Conservation (phyloP, 495 filamentous ascomycete species). For the Tuber calosporum region DNA sequence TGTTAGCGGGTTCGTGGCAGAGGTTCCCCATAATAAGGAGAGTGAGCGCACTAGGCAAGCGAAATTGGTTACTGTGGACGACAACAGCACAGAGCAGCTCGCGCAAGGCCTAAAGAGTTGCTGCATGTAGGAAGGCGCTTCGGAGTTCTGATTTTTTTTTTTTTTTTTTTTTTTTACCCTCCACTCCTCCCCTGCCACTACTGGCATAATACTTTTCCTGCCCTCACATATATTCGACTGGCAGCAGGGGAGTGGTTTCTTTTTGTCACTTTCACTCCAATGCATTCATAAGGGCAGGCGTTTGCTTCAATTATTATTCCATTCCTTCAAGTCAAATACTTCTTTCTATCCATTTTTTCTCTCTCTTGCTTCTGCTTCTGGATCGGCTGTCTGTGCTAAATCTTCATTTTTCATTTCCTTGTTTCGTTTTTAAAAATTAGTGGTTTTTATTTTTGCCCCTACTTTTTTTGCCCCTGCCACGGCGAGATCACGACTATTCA, state of each 20-base stretch:
- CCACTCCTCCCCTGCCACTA: slow-evolving; percentile 9
- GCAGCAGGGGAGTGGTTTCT: slow-evolving; percentile 4
- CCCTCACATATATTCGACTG: background rate
- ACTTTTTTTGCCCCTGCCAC: slow-evolving; percentile 13
- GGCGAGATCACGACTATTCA: slow-evolving; percentile 11
- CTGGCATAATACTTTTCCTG: slow-evolving; percentile 6
- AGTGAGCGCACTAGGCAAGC: slow-evolving; percentile 27
- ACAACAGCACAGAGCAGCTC: slow-evolving; percentile 16
- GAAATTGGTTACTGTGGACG: slow-evolving; percentile 23
- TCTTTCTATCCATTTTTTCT: background rate
- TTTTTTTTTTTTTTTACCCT: too few relatives aligned
- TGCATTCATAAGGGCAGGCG: slow-evolving; percentile 33
- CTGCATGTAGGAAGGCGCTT: slow-evolving; percentile 38
- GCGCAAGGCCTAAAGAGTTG: slow-evolving; percentile 35
- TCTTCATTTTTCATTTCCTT: background rate
- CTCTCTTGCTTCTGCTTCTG: background rate
- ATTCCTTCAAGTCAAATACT: background rate
- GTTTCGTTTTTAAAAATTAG: slow-evolving; percentile 22
- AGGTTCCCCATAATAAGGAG: slow-evolving; percentile 23
- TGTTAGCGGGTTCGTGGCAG: slow-evolving; percentile 30
- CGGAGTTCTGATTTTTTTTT: slow-evolving; percentile 23
- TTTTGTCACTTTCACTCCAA: slow-evolving; percentile 23
- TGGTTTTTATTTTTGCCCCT: slow-evolving; percentile 22
- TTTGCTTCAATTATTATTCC: slow-evolving; percentile 4
- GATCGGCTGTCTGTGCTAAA: background rate